Conservation (phyloP, 2,329 filamentous ascomycete genomes). For the Pestalotiopsis sp. region DNA sequence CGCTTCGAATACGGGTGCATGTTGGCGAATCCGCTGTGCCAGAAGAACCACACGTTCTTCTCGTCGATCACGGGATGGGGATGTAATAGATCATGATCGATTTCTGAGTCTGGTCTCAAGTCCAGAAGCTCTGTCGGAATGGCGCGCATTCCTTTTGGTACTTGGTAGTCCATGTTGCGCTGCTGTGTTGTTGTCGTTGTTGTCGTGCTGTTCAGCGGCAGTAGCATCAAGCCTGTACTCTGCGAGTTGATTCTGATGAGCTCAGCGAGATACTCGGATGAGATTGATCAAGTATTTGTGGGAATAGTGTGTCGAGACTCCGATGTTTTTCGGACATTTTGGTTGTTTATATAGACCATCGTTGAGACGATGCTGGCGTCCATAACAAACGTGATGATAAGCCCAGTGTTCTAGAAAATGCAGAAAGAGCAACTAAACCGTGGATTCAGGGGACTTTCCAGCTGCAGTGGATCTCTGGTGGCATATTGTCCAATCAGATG, state of each 20-base stretch:
- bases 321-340: no score
- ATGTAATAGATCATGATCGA: constrained; percentile 45
- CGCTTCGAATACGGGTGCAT: constrained; percentile 57
- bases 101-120: constrained; percentile 45
- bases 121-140: constrained; percentile 46
- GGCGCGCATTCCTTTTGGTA: constrained; percentile 42
- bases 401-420: not conserved
- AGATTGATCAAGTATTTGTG: not conserved
- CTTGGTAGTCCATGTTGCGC: constrained; percentile 27
- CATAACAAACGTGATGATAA: no score
- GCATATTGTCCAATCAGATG: not conserved
- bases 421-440: not conserved
- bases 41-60: constrained; percentile 64
- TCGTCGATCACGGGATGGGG: constrained; percentile 40
- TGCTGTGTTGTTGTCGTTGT: constrained; percentile 18
- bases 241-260: not conserved
- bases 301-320: not conserved
- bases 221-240: not conserved
- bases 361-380: no score
- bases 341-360: no score
- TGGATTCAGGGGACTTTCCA: not conserved
- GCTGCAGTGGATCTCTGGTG: not conserved
- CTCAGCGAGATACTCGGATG: not conserved
- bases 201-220: not conserved
- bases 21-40: constrained; percentile 51